Evolutionary conservation across 2,329 filamentous ascomycete species (phyloP), one percentile per base, ranked within the genome.

Genomic region (Pseudopithomyces chartarum): DNA sequence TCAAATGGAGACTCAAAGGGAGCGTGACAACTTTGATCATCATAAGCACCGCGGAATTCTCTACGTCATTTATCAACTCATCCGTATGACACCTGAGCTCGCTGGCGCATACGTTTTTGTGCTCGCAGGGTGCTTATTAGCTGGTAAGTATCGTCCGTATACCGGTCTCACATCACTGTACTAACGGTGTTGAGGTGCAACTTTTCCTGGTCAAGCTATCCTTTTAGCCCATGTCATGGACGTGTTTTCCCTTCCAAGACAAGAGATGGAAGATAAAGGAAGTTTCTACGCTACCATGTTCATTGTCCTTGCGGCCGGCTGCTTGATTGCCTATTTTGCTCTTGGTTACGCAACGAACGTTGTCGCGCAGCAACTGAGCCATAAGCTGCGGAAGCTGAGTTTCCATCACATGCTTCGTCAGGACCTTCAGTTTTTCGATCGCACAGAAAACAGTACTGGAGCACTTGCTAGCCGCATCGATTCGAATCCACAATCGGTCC

Each of bases 351-450:
- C 78, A 2, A 84, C 90, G 3, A 89, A 88, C 0, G 86, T 90
- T 0, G 82, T 93, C n/a, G 84, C 91, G 12, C 47, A 50, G 33
- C 32, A 40, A 23, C 40, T 33, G 32, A 33, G 32, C 13, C 32
- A 7, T 33, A 13, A 7, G 7, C 13, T 13, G 32, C 7, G 32
- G 32, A 33, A 33, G 13, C 32, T 38, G 13, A 52, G 43, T 6
- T 52, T 57, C 20, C 22, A 57, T n/a, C 7, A 44, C 3, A 92
- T 97, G 81, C 85, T 97, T 46, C 89, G 93, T 59, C 93, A 97
- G 74, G 93, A 97, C 59, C 92, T 97, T 42, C 81, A 86, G 26
- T 97, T 92, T 75, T 97, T 96, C 64, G 93, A 97, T 73, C 83
- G 81, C 38, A 91, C 96, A 57, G 90, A 96, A 75, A 96, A 97